These are phyloP conservation scores for Amanita thiersii DNA, from an alignment of 768 basidiomycete species.

Conservation along the genomic window DNA sequence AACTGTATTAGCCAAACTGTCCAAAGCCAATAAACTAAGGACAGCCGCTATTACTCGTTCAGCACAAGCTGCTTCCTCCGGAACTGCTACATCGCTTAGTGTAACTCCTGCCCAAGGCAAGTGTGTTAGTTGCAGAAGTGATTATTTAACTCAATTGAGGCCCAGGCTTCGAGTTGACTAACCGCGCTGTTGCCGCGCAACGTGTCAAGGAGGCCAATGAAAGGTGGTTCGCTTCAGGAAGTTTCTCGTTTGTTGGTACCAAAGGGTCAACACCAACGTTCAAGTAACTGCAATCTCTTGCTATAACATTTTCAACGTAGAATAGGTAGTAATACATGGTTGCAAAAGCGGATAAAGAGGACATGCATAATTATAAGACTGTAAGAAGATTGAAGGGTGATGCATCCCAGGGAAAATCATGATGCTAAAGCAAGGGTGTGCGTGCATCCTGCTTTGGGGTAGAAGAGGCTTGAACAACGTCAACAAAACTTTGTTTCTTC, in stretches of 20 bases:
- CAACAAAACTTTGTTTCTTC: conserved; percentile 58
- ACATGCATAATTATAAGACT: background rate
- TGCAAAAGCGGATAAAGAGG: background rate
- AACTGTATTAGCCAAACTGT: conserved; percentile 72
- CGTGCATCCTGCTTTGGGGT: conserved; percentile 27
- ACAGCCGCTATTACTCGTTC: conserved; percentile 77
- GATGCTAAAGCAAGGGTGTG: conserved; percentile 9
- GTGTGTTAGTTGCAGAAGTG: conserved; percentile 12
- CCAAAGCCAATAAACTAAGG: conserved; percentile 88
- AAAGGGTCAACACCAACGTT: conserved; percentile 26
- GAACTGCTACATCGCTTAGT: conserved; percentile 84
- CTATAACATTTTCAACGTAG: conserved; percentile 11
- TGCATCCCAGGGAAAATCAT: conserved; percentile 6
- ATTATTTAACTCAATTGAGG: background rate
- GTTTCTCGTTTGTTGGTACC: conserved; percentile 68
- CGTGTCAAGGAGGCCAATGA: conserved; percentile 95
- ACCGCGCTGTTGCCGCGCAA: conserved; percentile 77
- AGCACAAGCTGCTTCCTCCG: conserved; percentile 59
- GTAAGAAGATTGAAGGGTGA: background rate
- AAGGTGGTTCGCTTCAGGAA: conserved; percentile 88
- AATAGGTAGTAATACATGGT: conserved; percentile 15
- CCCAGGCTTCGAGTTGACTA: conserved; percentile 88
- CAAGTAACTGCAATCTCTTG: background rate
- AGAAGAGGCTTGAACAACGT: conserved; percentile 52
- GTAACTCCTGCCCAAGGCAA: conserved; percentile 94